Percentiles rank a stretch among this genome's conserved stretches.
Conservation (phyloP, 2,329 filamentous ascomycete genomes). For the Scolecobasidium constrictum region DNA sequence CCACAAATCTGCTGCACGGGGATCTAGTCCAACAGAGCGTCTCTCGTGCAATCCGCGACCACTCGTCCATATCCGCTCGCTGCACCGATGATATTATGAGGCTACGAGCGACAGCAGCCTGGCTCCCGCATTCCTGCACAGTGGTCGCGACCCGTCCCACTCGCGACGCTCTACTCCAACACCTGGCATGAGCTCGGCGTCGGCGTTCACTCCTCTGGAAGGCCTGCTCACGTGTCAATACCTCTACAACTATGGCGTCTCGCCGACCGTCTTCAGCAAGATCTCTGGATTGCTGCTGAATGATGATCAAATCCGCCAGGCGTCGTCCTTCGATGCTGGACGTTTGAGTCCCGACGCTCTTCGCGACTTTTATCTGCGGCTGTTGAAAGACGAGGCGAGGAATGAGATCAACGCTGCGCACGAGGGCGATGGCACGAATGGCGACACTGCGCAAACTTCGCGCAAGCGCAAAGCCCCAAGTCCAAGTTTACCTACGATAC, state of each 20-base stretch:
- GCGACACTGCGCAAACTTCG: conserved; percentile 33
- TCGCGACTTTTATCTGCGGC: conserved; percentile 63
- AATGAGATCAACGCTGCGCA: conserved; percentile 26
- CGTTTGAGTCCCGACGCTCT: conserved; percentile 70
- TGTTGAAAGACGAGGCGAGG: conserved; percentile 64
- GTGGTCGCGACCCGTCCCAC: conserved; percentile 5
- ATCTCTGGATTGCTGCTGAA: conserved; percentile 66
- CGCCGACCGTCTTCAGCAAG: conserved; percentile 53
- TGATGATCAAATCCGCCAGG: conserved; percentile 61
- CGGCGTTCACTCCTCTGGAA: conserved; percentile 74
- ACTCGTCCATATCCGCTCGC: too few relatives aligned
- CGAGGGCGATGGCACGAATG: conserved; percentile 17
- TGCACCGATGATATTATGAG: too few relatives aligned
- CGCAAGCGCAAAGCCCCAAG: conserved; percentile 65
- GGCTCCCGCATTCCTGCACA: neutral
- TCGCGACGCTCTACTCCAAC: neutral
- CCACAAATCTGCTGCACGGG: too few relatives aligned
- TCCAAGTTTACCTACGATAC: conserved; percentile 51
- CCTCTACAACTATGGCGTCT: conserved; percentile 56
- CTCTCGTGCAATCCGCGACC: too few relatives aligned
- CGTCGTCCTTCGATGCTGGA: conserved; percentile 58
- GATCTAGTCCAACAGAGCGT: too few relatives aligned
- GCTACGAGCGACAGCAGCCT: too few relatives aligned
- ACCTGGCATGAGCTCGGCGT: conserved; percentile 45
- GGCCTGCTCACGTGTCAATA: conserved; percentile 77